Evolutionary conservation across 257 asterid species (phyloP), one percentile per base, ranked within the genome.

Genomic region (Solanum clarkiae): DNA sequence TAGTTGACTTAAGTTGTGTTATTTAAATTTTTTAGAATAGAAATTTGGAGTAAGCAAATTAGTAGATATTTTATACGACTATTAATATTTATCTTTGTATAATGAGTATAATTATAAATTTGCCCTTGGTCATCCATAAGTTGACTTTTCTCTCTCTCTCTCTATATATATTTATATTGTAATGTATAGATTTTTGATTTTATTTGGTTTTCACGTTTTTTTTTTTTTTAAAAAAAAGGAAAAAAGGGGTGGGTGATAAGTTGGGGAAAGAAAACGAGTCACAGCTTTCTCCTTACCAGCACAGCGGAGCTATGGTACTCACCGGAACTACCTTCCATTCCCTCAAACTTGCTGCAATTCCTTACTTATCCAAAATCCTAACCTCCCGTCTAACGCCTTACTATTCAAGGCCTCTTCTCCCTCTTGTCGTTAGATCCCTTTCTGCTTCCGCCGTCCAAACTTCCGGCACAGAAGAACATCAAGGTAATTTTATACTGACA

Each of bases 391-490:
- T 85, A 49, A 44, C 86, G 8, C 22, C 87, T 29, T 45, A n/a
- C 80, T 84, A 32, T 77, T 66, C 86, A 24, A 42, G 17, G 80
- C 86, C 81, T 66, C 87, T 88, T 8, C 62, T 87, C 44, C 90
- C 92, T 29, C 87, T 89, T 45, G 85, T 90, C 77, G 71, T 74
- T 86, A 85, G 92, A 88, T 91, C 95, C 36, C 86, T 93, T 86
- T 89, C 97, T 70, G 83, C 91, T 79, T 51, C 97, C 66, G 86
- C 92, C 84, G 86, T 88, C 87, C 90, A 86, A 70, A 51, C 90
- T 84, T 16, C 84, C 47, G 3, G 80, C 18, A 53, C 82, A 6
- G 91, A 90, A 29, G 95, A 89, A 18, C 57, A 22, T 69, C 91
- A 90, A 89, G 92, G 95, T 93, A 24, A 20, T 26, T 20, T 81